Base-by-base conservation (phyloP, 352 stramenopile species). In the Phytophthora fragariae region DNA sequence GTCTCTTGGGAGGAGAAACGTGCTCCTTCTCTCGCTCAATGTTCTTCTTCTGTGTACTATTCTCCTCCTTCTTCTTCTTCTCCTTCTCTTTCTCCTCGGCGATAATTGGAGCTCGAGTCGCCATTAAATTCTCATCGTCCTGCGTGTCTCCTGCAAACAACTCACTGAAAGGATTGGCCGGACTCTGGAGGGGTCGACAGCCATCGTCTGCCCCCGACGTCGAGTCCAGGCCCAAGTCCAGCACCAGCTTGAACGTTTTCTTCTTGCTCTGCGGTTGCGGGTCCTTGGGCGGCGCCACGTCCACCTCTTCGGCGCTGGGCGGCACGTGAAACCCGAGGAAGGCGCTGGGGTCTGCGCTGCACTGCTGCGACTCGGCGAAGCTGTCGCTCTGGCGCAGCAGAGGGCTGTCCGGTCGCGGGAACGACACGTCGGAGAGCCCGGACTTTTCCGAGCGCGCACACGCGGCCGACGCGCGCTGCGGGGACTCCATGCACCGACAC, bases 91-190 rank as follows among this genome's bases (percentile, higher is more conserved):
- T 46, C 11, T 9, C 10, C 46, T 71, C 29, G 12, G 15, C 17
- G 2, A 33, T 21, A 21, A 68, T 19, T 47, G 44, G 41, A 21
- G 31, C 24, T 49, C 57, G 44, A 12, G 24, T 3, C 41, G 50
- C 11, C 14, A 19, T 9, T 12, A 65, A 0, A 2, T 65, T 70
- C 44, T 76, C 77, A 0, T 92, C 81, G 14, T 86, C 77, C 61
- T 92, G 87, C 5, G 84, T 90, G 53, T 91, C 82, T 8, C 57
- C 74, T 11, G 75, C 69, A 31, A 94, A 90, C 58, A 90, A 57
- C 4, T 90, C 80, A 29, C 70, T 67, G 44, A 85, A 84, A 27
- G 84, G 69, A 44, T 82, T 82, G 17, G 60, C 15, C 44, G 10
- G 39, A 50, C 44, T 50, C n/a, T 15, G 19, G 33, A 64, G 33